These are phyloP conservation scores for Pneumocystis oryctolagi DNA, from an alignment of 1,139 yeast genomes.

Conservation along the genomic window DNA sequence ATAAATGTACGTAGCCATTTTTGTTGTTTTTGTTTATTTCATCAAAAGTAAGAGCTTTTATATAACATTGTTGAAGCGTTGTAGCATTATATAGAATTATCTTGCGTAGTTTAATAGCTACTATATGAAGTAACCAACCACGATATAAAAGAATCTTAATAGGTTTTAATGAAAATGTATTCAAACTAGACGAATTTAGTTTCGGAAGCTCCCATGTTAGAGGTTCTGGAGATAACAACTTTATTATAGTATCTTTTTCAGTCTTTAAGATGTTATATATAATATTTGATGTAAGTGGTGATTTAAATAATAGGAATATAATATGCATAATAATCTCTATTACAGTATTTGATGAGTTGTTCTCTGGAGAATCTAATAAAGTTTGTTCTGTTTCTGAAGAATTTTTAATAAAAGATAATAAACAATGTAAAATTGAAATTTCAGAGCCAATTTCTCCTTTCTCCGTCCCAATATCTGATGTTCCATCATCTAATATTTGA, in stretches of 20 bases:
- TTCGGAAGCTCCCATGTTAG: neutral
- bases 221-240: neutral
- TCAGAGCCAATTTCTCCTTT: neutral
- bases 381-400: neutral
- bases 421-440: neutral
- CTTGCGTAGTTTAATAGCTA: neutral
- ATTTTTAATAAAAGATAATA: neutral
- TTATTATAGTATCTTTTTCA: neutral
- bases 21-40: neutral
- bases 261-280: neutral
- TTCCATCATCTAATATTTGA: neutral
- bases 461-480: neutral
- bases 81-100: neutral
- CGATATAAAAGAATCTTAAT: neutral
- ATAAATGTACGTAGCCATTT: neutral
- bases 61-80: neutral
- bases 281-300: neutral
- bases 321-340: neutral
- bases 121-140: neutral
- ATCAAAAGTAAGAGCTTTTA: neutral
- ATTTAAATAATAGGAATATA: neutral
- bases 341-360: neutral
- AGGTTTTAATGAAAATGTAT: neutral
- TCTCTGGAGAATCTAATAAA: neutral
- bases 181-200: neutral